Evolutionary conservation across 1,284 basidiomycete species (phyloP), one percentile per base, ranked within the genome.

Genomic region (Papiliotrema terrestris): DNA sequence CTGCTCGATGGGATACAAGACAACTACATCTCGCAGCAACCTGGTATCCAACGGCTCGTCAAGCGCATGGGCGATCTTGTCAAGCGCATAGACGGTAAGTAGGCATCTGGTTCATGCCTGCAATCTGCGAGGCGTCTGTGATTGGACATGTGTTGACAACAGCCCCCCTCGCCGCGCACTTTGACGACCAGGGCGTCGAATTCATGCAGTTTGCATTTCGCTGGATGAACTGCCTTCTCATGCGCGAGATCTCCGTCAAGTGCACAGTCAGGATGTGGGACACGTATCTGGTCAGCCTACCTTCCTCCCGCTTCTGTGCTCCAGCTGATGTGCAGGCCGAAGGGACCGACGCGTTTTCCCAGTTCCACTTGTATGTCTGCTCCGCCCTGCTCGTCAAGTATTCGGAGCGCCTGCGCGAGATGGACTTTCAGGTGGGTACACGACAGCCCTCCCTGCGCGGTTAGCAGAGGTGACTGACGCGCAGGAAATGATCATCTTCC

Each of bases 201-300:
- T 98, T 95, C 69, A 95, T 98, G 86, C 93, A 98, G 72, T 98
- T 97, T 63, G 92, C 94, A 39, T 98, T 98, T 78, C 82, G 94
- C 48, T 98, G 93, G 93, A 96, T 98, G 90, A 97, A 98, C 71
- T 96, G 94, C 71, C 78, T 98, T 51, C 81, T 97, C 56, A 96
- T 98, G 93, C 83, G 93, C 55, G 93, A 97, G 78, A 88, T 98
- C 62, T 93, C 86, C 63, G 91, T 96, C 51, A 85, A 87, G 67
- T 95, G 95, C 73, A 96, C 94, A 14, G 89, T 96, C 52, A 83
- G 93, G 54, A 97, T 97, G 93, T 98, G 93, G 93, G 93, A 98
- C 73, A 96, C 94, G 8, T 98, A 98, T 76, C 78, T 97, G 67
- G 93, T 96, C 57, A 56, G 89, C 76, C n/a, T 22, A 49, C 29